Base-by-base conservation (phyloP, 2,329 filamentous ascomycete genomes). In the Pseudogymnoascus sp. region DNA sequence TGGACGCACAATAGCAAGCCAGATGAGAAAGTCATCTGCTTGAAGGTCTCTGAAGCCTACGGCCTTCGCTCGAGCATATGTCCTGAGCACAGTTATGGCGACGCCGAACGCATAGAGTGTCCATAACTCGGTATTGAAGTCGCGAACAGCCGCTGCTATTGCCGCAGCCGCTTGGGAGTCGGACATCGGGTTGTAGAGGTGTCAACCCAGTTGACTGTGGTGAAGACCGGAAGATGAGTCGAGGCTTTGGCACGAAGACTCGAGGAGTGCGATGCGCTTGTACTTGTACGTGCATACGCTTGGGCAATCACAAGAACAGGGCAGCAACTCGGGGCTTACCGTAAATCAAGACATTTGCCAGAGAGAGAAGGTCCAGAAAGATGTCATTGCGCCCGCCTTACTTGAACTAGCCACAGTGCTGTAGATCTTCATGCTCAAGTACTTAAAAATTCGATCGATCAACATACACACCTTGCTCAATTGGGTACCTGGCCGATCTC, bases 21-120 rank as follows among this genome's bases (percentile, higher is more conserved):
- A 72, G 73, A 86, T 84, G 31, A 88, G 69, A 67, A 83, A 86
- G 65, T 88, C 85, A 70, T 87, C 85, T 1, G 78, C 75, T 66
- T 79, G 77, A 62, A 87, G 78, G n/a, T 77, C 76, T 62, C 72
- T 74, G 38, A 79, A 73, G 12, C 84, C 84, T 1, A 80, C 78
- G 10, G 75, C 72, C 33, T 70, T 75, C 67, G 81, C 75, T 56
- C 85, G 76, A 8, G 82, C 78, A 61, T 77, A 79, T 1, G 79
- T 78, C 33, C 85, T 78, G 10, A 87, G 68, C 6, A 70, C 69
- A 11, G 85, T 84, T 53, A 84, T 68, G 33, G 78, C 61, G 16
- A 83, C 71, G 5, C 79, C 82, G 24, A 85, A 67, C 0, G 72
- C 79, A 16, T 85, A 73, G 4, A 86, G 76, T 5, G 81, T 78